Conservation (phyloP, 768 basidiomycete genomes). For the Infundibulicybe gibba region DNA sequence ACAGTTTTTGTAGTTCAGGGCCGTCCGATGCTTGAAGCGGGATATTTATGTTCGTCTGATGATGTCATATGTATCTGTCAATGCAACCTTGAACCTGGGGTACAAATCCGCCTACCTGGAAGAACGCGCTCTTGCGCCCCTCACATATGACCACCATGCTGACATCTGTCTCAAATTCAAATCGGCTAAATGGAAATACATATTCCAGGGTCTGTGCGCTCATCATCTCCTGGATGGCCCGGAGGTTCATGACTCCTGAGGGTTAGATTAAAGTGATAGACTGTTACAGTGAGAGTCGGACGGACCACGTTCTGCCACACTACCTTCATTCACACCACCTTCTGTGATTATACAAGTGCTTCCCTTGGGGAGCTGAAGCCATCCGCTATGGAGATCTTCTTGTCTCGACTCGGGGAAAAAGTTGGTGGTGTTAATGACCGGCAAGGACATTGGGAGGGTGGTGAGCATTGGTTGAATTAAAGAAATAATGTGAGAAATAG, state of each 20-base stretch:
- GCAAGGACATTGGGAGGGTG: constrained; percentile 58
- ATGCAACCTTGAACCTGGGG: neutral
- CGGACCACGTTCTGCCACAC: constrained; percentile 51
- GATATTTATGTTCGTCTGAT: constrained; percentile 57
- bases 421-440: constrained; percentile 49
- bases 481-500: constrained; percentile 51
- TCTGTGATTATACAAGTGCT: constrained; percentile 64
- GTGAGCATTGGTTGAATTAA: constrained; percentile 56
- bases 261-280: no score
- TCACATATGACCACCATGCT: constrained; percentile 58
- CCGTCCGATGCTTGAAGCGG: constrained; percentile 31
- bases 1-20: constrained; percentile 13
- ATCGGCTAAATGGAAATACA: constrained; percentile 71
- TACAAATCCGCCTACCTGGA: constrained; percentile 44
- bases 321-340: constrained; percentile 64
- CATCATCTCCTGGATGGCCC: constrained; percentile 61
- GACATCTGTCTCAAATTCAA: constrained; percentile 72
- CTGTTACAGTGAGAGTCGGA: constrained; percentile 1
- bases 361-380: constrained; percentile 67
- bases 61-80: constrained; percentile 1
- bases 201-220: constrained; percentile 66
- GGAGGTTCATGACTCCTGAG: constrained; percentile 66
- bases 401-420: constrained; percentile 70
- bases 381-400: constrained; percentile 69
- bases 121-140: constrained; percentile 69